Evolutionary conservation across 306 rosid species (phyloP), one percentile per base, ranked within the genome.

Genomic region (Delonix regia): DNA sequence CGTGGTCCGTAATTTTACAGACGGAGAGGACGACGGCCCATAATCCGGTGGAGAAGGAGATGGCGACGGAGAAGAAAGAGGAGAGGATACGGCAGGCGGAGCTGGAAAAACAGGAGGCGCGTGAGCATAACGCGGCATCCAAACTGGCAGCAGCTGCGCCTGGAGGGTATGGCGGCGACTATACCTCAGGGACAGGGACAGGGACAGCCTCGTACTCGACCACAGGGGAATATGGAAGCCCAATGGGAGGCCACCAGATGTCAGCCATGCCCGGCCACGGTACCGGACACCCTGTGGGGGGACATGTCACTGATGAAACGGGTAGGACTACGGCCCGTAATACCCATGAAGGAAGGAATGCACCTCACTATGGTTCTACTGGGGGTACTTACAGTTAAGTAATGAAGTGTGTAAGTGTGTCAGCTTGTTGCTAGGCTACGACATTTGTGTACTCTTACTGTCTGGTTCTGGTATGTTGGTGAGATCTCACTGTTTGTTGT

Each of bases 81-180:
- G 83, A 56, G 51, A 86, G 45, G 74, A 79, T 83, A 21, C 33
- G 49, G 0, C 83, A 85, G 11, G 97, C 95, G 0, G 92, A 90
- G 89, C 71, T 79, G 18, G 67, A 86, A 14, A 92, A 94, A 66
- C 85, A 27, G 16, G 84, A 66, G 79, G 97, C 86, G 4, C 85
- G 77, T 25, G 47, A 71, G 47, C 81, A 88, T 16, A 88, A 90
- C 76, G 87, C 90, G 0, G 91, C 79, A 0, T 81, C 44, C 19
- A 84, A 63, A n/a, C 77, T 47, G 10, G 74, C 77, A 0, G 76
- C 69, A 0, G 3, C 27, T 0, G 62, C 60, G 13, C 33, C 65
- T 16, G 65, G 65, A 30, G 45, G 69, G 39, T 39, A 28, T 4
- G 44, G 14, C 24, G 24, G 38, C 6, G 4, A 9, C 13, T 15